phyloP scores from a whole-genome alignment of 306 rosid genomes.

The Castanospermum australe region DNA sequence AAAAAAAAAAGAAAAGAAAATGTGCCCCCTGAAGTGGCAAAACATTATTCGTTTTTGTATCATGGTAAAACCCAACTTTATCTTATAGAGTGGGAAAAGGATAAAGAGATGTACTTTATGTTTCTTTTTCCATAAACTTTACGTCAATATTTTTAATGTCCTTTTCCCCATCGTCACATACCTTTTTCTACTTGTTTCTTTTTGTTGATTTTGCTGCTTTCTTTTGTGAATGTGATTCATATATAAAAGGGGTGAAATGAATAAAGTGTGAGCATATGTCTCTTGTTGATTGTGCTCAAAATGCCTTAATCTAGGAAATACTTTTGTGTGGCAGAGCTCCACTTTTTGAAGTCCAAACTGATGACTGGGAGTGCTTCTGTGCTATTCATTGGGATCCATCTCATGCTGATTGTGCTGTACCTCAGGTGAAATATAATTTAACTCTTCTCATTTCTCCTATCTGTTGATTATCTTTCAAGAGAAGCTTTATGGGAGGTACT shows the following conservation, averaged over 20 bases:
- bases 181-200: not conserved
- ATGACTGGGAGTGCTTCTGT: slow-evolving; percentile 59
- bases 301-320: not conserved
- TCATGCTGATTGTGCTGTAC: slow-evolving; percentile 60
- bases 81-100: not conserved
- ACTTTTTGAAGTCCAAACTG: slow-evolving; percentile 48
- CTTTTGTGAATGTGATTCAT: not conserved
- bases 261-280: not conserved
- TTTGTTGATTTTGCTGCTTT: not conserved
- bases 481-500: not conserved
- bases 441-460: slow-evolving; percentile 4
- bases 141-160: not conserved
- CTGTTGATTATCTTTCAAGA: not conserved
- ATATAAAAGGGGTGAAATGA: not conserved
- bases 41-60: not conserved
- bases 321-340: slow-evolving; percentile 50
- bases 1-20: not conserved
- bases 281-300: slow-evolving; percentile 19
- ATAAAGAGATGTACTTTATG: not conserved
- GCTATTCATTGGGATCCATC: slow-evolving; percentile 57
- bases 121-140: not conserved
- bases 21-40: not conserved
- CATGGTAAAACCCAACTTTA: not conserved
- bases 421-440: slow-evolving; percentile 45
- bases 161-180: not conserved